Evolutionary conservation across 2,329 filamentous ascomycete genomes (phyloP).

Genomic region (Geosmithia morbida): DNA sequence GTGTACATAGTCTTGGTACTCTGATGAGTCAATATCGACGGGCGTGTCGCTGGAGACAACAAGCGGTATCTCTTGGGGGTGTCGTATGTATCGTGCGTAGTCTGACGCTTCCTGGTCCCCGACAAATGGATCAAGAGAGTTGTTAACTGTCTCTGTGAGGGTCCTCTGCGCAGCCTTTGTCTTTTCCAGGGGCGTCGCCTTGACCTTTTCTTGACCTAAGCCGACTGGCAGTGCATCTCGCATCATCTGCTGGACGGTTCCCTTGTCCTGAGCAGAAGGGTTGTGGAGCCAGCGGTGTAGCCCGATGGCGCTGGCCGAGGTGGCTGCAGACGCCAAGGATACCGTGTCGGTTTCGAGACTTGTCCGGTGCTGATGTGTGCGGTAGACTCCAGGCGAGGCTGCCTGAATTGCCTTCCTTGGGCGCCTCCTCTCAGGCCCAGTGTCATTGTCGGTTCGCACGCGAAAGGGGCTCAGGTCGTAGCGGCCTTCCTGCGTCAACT

Average conservation of each 20-base stretch:
- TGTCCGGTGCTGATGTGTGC: neutral
- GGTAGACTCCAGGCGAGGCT: neutral
- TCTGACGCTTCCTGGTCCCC: conserved; percentile 64
- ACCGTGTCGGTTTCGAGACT: conserved; percentile 22
- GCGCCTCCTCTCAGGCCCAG: conserved; percentile 47
- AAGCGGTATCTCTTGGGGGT: conserved; percentile 78
- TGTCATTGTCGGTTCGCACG: conserved; percentile 51
- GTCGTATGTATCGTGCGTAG: conserved; percentile 77
- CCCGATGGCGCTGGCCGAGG: conserved; percentile 30
- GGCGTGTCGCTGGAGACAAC: conserved; percentile 58
- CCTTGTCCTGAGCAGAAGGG: conserved; percentile 16
- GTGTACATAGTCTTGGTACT: conserved; percentile 71
- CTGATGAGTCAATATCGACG: conserved; percentile 40
- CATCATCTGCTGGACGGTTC: neutral
- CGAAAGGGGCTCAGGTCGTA: conserved; percentile 85
- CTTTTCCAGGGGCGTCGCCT: conserved; percentile 55
- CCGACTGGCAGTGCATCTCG: neutral
- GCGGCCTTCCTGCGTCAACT: conserved; percentile 54
- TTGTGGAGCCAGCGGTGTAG: conserved; percentile 50
- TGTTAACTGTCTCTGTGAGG: conserved; percentile 70
- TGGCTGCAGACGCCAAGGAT: conserved; percentile 22
- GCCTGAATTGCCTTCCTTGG: conserved; percentile 44
- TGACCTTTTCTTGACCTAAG: conserved; percentile 21
- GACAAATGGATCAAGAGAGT: conserved; percentile 76
- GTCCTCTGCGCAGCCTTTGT: conserved; percentile 77